Evolutionary conservation across 148 eudicot genomes (phyloP), one percentile per base, ranked within the genome.

Genomic region (Diospyros lotus): DNA sequence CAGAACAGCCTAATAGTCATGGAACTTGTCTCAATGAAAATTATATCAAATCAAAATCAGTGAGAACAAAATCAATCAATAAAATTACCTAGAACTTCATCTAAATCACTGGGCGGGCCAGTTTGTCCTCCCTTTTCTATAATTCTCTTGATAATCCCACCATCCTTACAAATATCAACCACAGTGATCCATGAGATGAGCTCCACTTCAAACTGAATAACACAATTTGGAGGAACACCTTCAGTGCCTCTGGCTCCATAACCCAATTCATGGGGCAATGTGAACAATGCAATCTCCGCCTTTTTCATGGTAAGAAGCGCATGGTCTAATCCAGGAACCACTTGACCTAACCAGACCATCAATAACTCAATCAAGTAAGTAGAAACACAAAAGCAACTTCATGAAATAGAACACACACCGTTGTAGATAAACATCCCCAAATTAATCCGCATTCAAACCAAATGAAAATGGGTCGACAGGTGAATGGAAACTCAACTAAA

Each of bases 131-230:
- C 85, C 74, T 79, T 84, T 80, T 78, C 80, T 73, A 87, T 46
- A 12, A 89, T 71, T 55, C 80, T 84, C 84, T 89, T 89, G 60
- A 87, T 72, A 64, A 89, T 81, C n/a, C 91, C 91, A 75, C 91
- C 93, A 87, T 89, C 93, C 82, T 79, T 87, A 81, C 85, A 87
- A 66, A 87, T 71, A 81, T 87, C 93, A 64, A 82, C 82, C 38
- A 89, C 84, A 18, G 75, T 80, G 65, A 87, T 87, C 91, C 91
- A 89, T 55, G 89, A 87, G 59, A 86, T 44, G 44, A 89, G 85
- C 65, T 87, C 91, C 40, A 86, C 89, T 75, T 86, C 85, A 80
- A 84, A 80, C 77, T 82, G 91, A 76, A 85, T 59, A 69, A 68
- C 51, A 5, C 84, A 76, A 65, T 81, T 76, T 2, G 78, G 76